Evolutionary conservation across 768 basidiomycete species (phyloP).

Genomic region (Lactarius indigo): DNA sequence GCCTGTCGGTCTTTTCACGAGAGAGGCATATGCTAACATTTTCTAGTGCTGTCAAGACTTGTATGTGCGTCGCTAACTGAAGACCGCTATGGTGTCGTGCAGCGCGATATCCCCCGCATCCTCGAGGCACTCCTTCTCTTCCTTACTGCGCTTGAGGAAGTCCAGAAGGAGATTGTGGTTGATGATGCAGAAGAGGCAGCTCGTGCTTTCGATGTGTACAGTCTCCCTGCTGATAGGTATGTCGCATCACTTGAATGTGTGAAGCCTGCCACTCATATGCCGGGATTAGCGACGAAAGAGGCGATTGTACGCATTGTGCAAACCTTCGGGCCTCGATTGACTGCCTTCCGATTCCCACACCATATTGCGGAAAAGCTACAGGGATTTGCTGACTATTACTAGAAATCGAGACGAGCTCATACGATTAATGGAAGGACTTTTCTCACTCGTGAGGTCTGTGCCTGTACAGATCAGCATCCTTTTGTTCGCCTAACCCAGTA

Average conservation of each 20-base stretch:
- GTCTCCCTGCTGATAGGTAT: conserved; percentile 56
- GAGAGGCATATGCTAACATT: not conserved
- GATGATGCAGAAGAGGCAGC: conserved; percentile 47
- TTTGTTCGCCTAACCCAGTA: not conserved
- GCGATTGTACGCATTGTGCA: conserved; percentile 61
- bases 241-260: conserved; percentile 29
- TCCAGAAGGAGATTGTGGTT: conserved; percentile 49
- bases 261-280: not conserved
- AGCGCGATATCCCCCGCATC: conserved; percentile 79
- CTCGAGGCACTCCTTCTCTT: conserved; percentile 72
- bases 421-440: not conserved
- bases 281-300: conserved; percentile 54
- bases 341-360: conserved; percentile 78
- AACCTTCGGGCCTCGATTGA: conserved; percentile 71
- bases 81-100: conserved; percentile 80
- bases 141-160: conserved; percentile 62
- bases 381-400: conserved; percentile 64
- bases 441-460: not conserved
- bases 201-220: conserved; percentile 51
- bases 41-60: conserved; percentile 62
- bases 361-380: conserved; percentile 63
- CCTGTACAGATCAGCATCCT: not conserved
- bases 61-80: conserved; percentile 71
- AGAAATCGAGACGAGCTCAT: not conserved
- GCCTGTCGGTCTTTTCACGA: conserved; percentile 1